A percentile compares a stretch with the other conserved stretches of the same genome.
Evolutionary conservation across 352 stramenopile genomes (phyloP).

Genomic region (Phytophthora aleatoria): DNA sequence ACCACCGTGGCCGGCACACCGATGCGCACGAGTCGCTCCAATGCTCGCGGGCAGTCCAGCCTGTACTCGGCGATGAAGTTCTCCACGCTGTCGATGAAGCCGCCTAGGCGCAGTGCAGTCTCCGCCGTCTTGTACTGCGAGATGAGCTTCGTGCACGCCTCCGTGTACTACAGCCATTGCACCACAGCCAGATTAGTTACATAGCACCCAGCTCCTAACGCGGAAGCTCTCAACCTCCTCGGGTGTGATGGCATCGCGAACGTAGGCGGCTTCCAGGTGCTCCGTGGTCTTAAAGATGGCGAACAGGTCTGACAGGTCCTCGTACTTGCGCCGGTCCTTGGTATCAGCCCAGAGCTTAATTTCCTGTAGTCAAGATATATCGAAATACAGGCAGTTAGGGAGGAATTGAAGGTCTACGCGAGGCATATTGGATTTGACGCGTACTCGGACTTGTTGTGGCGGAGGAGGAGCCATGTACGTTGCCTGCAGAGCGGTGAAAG

Average conservation of each 20-base stretch:
- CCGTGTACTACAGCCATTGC: slow-evolving; percentile 86
- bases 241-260: slow-evolving; percentile 94
- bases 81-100: slow-evolving; percentile 71
- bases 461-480: slow-evolving; percentile 30
- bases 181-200: background rate
- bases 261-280: slow-evolving; percentile 96
- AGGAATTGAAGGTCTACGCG: background rate
- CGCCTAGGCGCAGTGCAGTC: slow-evolving; percentile 86
- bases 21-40: slow-evolving; percentile 93
- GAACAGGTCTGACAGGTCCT: slow-evolving; percentile 93
- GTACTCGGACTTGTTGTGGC: slow-evolving; percentile 39
- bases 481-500: slow-evolving; percentile 9
- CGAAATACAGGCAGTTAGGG: background rate
- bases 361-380: slow-evolving; percentile 39
- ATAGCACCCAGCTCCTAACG: background rate
- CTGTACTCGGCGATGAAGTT: slow-evolving; percentile 95
- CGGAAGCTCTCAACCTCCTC: slow-evolving; percentile 60
- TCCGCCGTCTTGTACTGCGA: slow-evolving; percentile 98
- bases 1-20: slow-evolving; percentile 94
- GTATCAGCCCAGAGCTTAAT: slow-evolving; percentile 84
- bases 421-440: background rate
- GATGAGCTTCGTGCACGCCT: slow-evolving; percentile 97
- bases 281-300: slow-evolving; percentile 98
- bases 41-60: slow-evolving; percentile 95
- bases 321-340: slow-evolving; percentile 87